Conservation (phyloP, 2,329 filamentous ascomycete genomes). For the Ustilaginoidea virens region DNA sequence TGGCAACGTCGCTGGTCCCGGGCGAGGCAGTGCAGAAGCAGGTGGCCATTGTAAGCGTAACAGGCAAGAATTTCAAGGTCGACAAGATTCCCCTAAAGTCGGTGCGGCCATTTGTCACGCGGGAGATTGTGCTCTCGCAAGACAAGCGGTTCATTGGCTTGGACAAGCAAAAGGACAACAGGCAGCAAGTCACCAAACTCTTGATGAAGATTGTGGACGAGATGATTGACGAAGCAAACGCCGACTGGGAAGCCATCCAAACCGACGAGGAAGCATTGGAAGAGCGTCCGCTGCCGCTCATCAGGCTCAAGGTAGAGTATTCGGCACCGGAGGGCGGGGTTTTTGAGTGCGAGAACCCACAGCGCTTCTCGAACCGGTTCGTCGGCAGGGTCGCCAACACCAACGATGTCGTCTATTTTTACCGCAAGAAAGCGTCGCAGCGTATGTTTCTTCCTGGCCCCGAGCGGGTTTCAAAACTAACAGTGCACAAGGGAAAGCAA, state of each 20-base stretch:
- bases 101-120: conserved; percentile 80
- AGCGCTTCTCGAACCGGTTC: conserved; percentile 89
- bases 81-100: conserved; percentile 74
- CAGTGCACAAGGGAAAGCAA: conserved; percentile 14
- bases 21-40: conserved; percentile 88
- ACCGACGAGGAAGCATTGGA: conserved; percentile 44
- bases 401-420: conserved; percentile 86
- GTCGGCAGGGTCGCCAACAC: conserved; percentile 81
- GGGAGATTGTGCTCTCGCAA: conserved; percentile 62
- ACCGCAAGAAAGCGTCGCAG: conserved; percentile 65
- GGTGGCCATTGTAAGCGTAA: conserved; percentile 72
- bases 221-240: conserved; percentile 72
- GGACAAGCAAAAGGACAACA: conserved; percentile 69
- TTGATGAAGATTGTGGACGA: conserved; percentile 68
- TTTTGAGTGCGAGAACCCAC: conserved; percentile 88
- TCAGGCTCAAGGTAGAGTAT: conserved; percentile 84
- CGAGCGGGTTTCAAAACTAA: background rate
- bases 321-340: conserved; percentile 69
- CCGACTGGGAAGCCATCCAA: conserved; percentile 69
- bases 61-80: conserved; percentile 63
- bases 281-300: conserved; percentile 59
- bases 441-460: conserved; percentile 14
- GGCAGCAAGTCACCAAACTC: conserved; percentile 61
- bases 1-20: conserved; percentile 80
- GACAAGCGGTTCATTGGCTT: conserved; percentile 65